Conservation (phyloP, 176 grass and related monocot species). For the Hyparrhenia diplandra region DNA sequence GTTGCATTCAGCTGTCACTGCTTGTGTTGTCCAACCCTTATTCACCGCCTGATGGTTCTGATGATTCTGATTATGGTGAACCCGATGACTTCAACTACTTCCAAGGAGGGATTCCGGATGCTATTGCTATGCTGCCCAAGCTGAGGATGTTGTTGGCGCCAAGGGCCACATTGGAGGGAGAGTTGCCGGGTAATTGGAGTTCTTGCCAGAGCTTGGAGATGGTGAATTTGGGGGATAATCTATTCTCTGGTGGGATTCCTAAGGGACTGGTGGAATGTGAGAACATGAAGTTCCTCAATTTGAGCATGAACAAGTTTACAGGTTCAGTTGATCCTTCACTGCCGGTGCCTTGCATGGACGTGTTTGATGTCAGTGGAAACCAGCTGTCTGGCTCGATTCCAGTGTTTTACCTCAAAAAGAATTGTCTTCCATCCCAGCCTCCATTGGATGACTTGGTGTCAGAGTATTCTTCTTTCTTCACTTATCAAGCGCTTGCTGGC, state of each 20-base stretch:
- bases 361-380: constrained; percentile 93
- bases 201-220: constrained; percentile 72
- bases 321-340: constrained; percentile 57
- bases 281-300: constrained; percentile 78
- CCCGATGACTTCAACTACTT: constrained; percentile 88
- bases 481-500: constrained; percentile 39
- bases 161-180: constrained; percentile 65
- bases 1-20: constrained; percentile 59
- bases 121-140: constrained; percentile 52
- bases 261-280: constrained; percentile 49
- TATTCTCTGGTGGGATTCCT: constrained; percentile 67
- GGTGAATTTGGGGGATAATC: constrained; percentile 83
- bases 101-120: constrained; percentile 64
- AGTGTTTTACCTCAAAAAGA: constrained; percentile 43
- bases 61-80: constrained; percentile 30
- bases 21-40: constrained; percentile 76
- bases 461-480: constrained; percentile 58
- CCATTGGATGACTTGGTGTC: constrained; percentile 48
- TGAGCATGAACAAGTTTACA: constrained; percentile 72
- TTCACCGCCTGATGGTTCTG: not conserved
- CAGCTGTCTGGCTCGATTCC: constrained; percentile 58
- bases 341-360: constrained; percentile 80
- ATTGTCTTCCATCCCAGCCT: constrained; percentile 43
- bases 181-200: constrained; percentile 67
- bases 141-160: constrained; percentile 89